A percentile compares a stretch with the other conserved stretches of the same genome.
phyloP scores from a whole-genome alignment of 768 basidiomycete species.

The Omphalotus guepiniiformis region DNA sequence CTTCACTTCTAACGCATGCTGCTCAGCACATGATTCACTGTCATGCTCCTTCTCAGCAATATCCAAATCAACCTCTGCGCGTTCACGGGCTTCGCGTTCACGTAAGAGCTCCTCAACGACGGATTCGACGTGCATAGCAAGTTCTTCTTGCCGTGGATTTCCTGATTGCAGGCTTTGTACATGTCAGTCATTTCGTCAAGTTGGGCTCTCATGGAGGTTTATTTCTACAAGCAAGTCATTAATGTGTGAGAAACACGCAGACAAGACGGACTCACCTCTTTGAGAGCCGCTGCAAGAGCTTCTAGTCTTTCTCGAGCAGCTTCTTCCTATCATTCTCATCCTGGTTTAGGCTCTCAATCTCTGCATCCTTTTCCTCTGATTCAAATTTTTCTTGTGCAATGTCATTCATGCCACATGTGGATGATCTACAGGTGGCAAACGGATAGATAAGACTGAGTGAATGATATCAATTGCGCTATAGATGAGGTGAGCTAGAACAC shows the following conservation, averaged over 20 bases:
- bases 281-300: slow-evolving; percentile 65
- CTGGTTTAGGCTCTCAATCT: slow-evolving; percentile 66
- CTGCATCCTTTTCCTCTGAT: slow-evolving; percentile 72
- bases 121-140: slow-evolving; percentile 69
- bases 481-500: too few species aligned
- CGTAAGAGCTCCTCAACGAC: slow-evolving; percentile 57
- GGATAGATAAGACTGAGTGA: too few species aligned
- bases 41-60: slow-evolving; percentile 60
- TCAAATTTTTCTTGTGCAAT: too few species aligned
- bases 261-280: slow-evolving; percentile 55
- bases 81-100: slow-evolving; percentile 53
- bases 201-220: slow-evolving; percentile 55
- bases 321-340: slow-evolving; percentile 65
- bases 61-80: slow-evolving; percentile 50
- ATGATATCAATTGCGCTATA: too few species aligned
- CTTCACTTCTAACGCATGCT: slow-evolving; percentile 63
- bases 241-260: neutral
- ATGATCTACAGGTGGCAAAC: too few species aligned
- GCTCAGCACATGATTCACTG: slow-evolving; percentile 53
- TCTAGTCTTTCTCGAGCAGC: slow-evolving; percentile 69
- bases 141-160: slow-evolving; percentile 74
- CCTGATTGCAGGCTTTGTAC: slow-evolving; percentile 59
- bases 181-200: slow-evolving; percentile 61
- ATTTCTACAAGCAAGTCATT: slow-evolving; percentile 62
- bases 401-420: too few species aligned